These are phyloP conservation scores for Solanum infundibuliforme DNA, from an alignment of 257 asterid genomes.

Conservation along the genomic window DNA sequence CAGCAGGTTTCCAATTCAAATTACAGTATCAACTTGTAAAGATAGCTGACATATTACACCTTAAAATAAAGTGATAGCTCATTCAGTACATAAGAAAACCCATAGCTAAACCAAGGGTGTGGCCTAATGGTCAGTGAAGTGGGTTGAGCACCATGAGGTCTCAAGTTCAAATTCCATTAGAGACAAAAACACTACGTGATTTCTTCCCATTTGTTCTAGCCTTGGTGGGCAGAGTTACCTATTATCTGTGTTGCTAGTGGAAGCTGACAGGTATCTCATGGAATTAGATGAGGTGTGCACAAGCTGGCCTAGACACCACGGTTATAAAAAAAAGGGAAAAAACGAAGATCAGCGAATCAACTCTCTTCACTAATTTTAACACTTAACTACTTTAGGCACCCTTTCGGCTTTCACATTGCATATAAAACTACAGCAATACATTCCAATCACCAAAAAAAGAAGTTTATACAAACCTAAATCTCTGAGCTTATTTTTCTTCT, in stretches of 20 bases:
- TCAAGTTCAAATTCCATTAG: not conserved
- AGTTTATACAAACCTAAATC: slow-evolving; percentile 32
- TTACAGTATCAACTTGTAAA: not conserved
- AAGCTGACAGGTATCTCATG: not conserved
- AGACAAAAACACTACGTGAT: not conserved
- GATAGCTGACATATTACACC: not conserved
- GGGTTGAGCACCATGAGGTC: not conserved
- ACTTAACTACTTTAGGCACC: not conserved
- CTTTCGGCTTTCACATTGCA: not conserved
- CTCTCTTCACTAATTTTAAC: not conserved
- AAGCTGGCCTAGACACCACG: not conserved
- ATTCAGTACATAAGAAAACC: not conserved
- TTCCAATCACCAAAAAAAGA: not conserved
- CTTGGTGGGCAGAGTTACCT: not conserved
- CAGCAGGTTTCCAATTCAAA: not conserved
- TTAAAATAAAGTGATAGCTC: not conserved
- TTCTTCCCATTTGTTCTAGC: not conserved
- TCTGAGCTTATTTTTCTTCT: slow-evolving; percentile 24
- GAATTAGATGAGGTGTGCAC: not conserved
- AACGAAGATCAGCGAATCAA: not conserved
- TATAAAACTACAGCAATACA: not conserved
- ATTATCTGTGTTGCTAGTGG: not conserved
- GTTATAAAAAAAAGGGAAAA: not conserved
- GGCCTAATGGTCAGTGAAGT: not conserved
- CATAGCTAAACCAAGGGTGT: not conserved